Evolutionary conservation across 1,139 yeast genomes (phyloP), one percentile per base, ranked within the genome.

Genomic region (Suhomyces yuchorum): DNA sequence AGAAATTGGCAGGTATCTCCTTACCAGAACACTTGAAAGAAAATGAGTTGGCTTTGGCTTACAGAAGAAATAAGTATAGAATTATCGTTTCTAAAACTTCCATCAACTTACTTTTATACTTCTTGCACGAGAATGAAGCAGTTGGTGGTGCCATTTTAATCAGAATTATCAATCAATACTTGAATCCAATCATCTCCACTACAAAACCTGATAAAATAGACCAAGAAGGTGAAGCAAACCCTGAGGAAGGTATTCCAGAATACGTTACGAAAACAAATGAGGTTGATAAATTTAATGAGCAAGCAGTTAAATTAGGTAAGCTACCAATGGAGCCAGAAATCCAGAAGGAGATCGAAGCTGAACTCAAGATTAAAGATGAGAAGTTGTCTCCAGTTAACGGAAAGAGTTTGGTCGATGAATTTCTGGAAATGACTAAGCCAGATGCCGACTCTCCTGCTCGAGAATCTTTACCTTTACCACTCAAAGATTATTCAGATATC

Each of bases 101-200:
- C 3, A 78, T 93, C 60, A 95, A 91, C 61, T 72, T 93, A 56
- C 77, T 93, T 56, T 73, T 95, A 45, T 89, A 89, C 64, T 93
- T 91, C 58, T 70, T 95, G 49, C 96, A 90, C 63, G 98, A 93
- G 62, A 89, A 90, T 61, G 98, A 91, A 67, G 87, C 89, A 8
- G 85, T 85, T 46, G 98, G 98, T 34, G 99, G 99, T 3, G 87
- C 95, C 3, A 80, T 92, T 40, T 75, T 92, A 48, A 89, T 93
- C 48, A 77, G 97, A 56, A 79, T 91, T 46, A 84, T 95, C 53
- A 93, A 93, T 68, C 93, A 91, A 67, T 84, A 90, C 63, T 76
- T 95, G 56, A 85, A 88, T 51, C 87, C 96, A 9, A 78, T 82
- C 17, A 77, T 81, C 17, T 75, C 81, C 8, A 74, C 80, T 38